These are phyloP conservation scores for Phaseolus coccineus DNA, from an alignment of 331 rosid species.

Conservation along the genomic window DNA sequence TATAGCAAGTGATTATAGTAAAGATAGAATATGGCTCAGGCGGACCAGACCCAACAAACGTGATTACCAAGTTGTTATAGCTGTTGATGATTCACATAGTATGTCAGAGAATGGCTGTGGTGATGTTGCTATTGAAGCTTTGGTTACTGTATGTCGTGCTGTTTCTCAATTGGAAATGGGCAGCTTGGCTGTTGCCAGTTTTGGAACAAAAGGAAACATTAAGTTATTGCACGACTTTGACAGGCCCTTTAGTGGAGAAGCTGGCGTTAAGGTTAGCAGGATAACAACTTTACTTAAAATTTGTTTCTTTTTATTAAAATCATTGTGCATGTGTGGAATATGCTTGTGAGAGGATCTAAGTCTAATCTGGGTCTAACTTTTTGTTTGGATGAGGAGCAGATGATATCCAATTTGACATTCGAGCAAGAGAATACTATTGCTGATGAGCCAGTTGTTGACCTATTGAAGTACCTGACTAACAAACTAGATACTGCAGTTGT, in stretches of 20 bases:
- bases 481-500: conserved; percentile 74
- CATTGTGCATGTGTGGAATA: background rate
- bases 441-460: conserved; percentile 82
- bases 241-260: conserved; percentile 78
- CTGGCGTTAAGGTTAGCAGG: conserved; percentile 71
- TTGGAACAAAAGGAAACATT: conserved; percentile 85
- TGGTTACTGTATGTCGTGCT: conserved; percentile 92
- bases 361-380: conserved; percentile 33
- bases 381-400: conserved; percentile 54
- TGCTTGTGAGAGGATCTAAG: conserved; percentile 1
- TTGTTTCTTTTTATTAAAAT: background rate
- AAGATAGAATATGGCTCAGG: conserved; percentile 94
- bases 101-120: conserved; percentile 86
- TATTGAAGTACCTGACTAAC: conserved; percentile 69
- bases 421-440: conserved; percentile 82
- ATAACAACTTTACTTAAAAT: background rate
- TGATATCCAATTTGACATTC: conserved; percentile 87
- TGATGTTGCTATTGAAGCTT: conserved; percentile 78
- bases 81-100: conserved; percentile 92
- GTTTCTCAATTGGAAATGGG: conserved; percentile 90
- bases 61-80: conserved; percentile 93
- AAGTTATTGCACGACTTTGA: conserved; percentile 86
- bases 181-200: conserved; percentile 84
- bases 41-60: conserved; percentile 93
- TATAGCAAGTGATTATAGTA: conserved; percentile 80